phyloP scores from a whole-genome alignment of 1,284 basidiomycete genomes.

The Tylopilus sp. region DNA sequence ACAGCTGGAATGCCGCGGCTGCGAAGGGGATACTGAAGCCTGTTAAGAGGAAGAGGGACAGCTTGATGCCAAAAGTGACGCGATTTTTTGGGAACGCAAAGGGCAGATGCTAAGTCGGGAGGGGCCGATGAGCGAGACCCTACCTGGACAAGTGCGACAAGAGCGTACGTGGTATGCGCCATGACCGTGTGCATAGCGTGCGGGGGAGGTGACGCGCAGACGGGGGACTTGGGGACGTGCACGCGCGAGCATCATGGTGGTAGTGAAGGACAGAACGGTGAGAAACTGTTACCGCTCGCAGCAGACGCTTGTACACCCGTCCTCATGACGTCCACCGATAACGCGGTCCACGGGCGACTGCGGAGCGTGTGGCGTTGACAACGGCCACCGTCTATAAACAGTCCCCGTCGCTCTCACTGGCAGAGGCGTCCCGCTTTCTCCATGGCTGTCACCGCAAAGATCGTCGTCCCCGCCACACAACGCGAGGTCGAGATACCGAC shows the following conservation, averaged over 20 bases:
- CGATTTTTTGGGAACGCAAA: slow-evolving; percentile 59
- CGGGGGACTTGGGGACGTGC: slow-evolving; percentile 40
- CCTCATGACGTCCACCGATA: no score
- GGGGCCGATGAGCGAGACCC: neutral
- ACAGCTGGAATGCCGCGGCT: slow-evolving; percentile 64
- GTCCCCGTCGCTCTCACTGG: neutral
- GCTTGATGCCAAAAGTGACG: slow-evolving; percentile 52
- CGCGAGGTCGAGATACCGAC: slow-evolving; percentile 64
- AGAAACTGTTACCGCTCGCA: slow-evolving; percentile 15
- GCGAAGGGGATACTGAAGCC: slow-evolving; percentile 68
- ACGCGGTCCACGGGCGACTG: no score
- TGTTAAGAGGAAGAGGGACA: slow-evolving; percentile 46
- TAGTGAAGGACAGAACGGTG: slow-evolving; percentile 23
- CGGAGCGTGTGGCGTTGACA: slow-evolving; percentile 18
- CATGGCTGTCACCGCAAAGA: slow-evolving; percentile 40
- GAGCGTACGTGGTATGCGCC: slow-evolving; percentile 59
- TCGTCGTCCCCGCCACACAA: slow-evolving; percentile 40
- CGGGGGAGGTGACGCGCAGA: slow-evolving; percentile 30
- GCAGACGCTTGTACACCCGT: no score
- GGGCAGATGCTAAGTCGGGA: slow-evolving; percentile 55
- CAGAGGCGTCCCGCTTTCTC: neutral
- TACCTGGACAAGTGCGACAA: neutral
- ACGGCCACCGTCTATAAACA: slow-evolving; percentile 15
- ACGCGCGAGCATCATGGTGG: slow-evolving; percentile 37
- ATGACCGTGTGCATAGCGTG: slow-evolving; percentile 41